These are phyloP conservation scores for Adansonia digitata DNA, from an alignment of 345 rosid species.

Conservation along the genomic window DNA sequence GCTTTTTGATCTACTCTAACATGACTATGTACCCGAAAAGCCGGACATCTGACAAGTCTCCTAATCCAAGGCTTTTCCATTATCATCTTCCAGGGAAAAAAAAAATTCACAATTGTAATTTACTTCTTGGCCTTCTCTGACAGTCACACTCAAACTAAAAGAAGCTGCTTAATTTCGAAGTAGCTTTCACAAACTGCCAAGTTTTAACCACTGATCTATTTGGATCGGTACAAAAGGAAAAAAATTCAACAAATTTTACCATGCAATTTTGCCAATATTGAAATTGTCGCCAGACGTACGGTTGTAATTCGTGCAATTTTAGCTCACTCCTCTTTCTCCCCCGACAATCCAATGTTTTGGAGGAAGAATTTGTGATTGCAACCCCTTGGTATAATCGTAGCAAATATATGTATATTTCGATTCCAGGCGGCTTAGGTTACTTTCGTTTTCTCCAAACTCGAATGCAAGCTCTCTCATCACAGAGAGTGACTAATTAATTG, in stretches of 20 bases:
- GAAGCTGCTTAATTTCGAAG: not conserved
- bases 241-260: slow-evolving; percentile 1
- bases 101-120: not conserved
- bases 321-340: not conserved
- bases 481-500: not conserved
- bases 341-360: not conserved
- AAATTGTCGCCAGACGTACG: too few species aligned
- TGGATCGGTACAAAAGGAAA: not conserved
- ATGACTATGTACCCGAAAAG: slow-evolving; percentile 33
- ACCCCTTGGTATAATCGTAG: not conserved
- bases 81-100: not conserved
- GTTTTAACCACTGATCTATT: not conserved
- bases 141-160: not conserved
- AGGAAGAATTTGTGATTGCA: not conserved
- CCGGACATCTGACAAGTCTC: slow-evolving; percentile 29
- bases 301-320: not conserved
- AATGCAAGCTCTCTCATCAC: not conserved
- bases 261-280: too few species aligned
- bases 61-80: slow-evolving; percentile 14
- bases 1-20: slow-evolving; percentile 24
- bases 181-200: slow-evolving; percentile 13
- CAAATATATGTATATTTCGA: not conserved
- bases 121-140: slow-evolving; percentile 7
- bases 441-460: too few species aligned
- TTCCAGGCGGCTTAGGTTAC: too few species aligned